Evolutionary conservation across 2,329 filamentous ascomycete genomes (phyloP), one percentile per base, ranked within the genome.

Genomic region (Aureobasidium sp.): DNA sequence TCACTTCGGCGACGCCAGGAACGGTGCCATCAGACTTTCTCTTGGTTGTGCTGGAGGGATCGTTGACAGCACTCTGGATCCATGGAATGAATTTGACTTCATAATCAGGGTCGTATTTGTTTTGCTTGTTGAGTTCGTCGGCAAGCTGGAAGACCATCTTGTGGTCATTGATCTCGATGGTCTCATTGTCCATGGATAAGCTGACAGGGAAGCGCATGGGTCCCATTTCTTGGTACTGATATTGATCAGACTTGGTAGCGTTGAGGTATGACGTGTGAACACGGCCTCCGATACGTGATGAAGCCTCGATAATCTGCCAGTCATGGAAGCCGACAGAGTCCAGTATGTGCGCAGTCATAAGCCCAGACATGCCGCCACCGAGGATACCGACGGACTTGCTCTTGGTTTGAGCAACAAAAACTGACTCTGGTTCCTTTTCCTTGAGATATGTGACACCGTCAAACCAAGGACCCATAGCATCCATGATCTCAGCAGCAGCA

Each of bases 181-280:
- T 86, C 67, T 82, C 77, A 65, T 85, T 84, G n/a, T 79, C 77
- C 65, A 82, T 79, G 1, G 70, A 75, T 17, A 78, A 72, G 2
- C 77, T 78, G 17, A 82, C 76, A 0, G 86, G 85, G 65, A 88
- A 84, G 2, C 85, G 76, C 84, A 88, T 87, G 0, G 84, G 83
- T 0, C 86, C 86, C 82, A 82, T 81, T 69, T 87, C 86, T 67
- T 87, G 84, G 70, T 88, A 88, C 22, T 85, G 84, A 68, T 88
- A 87, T 64, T 87, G 78, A 22, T 81, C 80, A 0, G 84, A 82
- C 0, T 77, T 79, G 5, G 80, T 82, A 4, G 80, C 82, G 2
- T 80, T 79, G 1, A 88, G 78, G 61, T 88, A 88, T 61, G 79
- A 79, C 1, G 86, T 88, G 62, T 83, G 83, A 0, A 88, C 80